Evolutionary conservation across 1,284 basidiomycete genomes (phyloP), one percentile per base, ranked within the genome.

Genomic region (Malassezia psittaci): DNA sequence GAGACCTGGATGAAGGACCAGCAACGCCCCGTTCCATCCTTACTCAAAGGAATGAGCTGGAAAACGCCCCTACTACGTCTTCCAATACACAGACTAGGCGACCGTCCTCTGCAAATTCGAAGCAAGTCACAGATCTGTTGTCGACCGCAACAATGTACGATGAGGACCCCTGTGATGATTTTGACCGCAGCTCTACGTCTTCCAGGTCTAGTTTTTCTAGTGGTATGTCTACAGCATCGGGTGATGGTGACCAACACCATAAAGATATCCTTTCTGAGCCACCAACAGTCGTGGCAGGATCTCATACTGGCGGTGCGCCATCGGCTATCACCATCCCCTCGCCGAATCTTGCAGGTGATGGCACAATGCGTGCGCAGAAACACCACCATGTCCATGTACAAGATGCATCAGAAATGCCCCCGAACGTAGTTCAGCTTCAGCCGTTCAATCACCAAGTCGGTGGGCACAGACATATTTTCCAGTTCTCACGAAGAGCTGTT

Each of bases 381-480:
- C 45, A 45, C 6, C 58, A 52, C 18, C 54, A 51, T 33, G 50
- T 52, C 40, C 55, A 57, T 34, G 55, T 57, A 3, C 55, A 52
- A 37, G 48, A 52, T 16, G 35, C 51, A 13, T 48, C 21, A 3
- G 55, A 57, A 47, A 52, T 43, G 5, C 57, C 61, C 13, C 69
- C 71, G 8, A 62, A 67, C 2, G 71, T 73, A 52, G 90, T 99
- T 43, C 93, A 93, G 36, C 79, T 99, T 5, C 85, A 88, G 54
- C 94, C 94, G 1, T 99, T 94, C 77, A 84, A 88, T 52, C 96
- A 99, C 71, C 91, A 96, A 77, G 93, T 99, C 21, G 93, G 93
- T 40, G 93, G 93, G 1, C 93, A 99, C 76, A 89, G 83, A 65
- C 86, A 89, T 59, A 96, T 99, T 69, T 98, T 98, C 78, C 91